Base-by-base conservation (phyloP, 768 basidiomycete genomes). In the Boletus rubescentipes region DNA sequence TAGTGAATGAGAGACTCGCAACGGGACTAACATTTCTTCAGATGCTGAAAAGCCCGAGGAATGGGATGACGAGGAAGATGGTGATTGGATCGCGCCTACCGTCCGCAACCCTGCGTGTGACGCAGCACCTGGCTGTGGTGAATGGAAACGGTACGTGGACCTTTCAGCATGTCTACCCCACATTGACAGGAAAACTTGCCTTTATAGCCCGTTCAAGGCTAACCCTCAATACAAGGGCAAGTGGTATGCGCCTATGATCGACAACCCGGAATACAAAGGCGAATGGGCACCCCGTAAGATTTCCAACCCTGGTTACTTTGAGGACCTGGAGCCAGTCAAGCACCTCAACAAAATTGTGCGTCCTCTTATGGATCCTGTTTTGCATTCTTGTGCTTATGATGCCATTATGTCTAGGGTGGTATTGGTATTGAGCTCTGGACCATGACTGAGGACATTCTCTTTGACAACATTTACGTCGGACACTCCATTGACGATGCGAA, bases 21-120 rank as follows among this genome's bases (percentile, higher is more conserved):
- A 43, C 29, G 36, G n/a, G n/a, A 37, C 46, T 56, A 40, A 54
- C 30, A 6, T 15, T 10, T 31, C 4, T 61, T 3, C 53, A 84
- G 91, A 93, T 60, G 84, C 91, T 37, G 83, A 87, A 73, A 98
- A 97, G 78, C 97, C 97, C 7, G 97, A 99, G 69, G 97, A 99
- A 72, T 99, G 97, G 97, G 94, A 97, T 65, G 96, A 98, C 63
- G 97, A 98, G 68, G 97, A 98, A 70, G 96, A 99, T 62, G 97
- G 97, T 71, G 96, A 98, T 68, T 99, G 94, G 94, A 83, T 98
- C 60, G 81, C 95, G 8, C 95, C 97, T 30, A 85, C 84, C 52
- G 78, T 98, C 52, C 73, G 81, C 54, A 99, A 99, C 82, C 91
- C 96, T 58, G 89, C 85, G 69, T 98, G 97, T 68, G 77, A 84